Percentiles rank a stretch among this genome's conserved stretches.
These are phyloP conservation scores for Periconia macrospinosa DNA, from an alignment of 2,329 filamentous ascomycete species.

Conservation along the genomic window DNA sequence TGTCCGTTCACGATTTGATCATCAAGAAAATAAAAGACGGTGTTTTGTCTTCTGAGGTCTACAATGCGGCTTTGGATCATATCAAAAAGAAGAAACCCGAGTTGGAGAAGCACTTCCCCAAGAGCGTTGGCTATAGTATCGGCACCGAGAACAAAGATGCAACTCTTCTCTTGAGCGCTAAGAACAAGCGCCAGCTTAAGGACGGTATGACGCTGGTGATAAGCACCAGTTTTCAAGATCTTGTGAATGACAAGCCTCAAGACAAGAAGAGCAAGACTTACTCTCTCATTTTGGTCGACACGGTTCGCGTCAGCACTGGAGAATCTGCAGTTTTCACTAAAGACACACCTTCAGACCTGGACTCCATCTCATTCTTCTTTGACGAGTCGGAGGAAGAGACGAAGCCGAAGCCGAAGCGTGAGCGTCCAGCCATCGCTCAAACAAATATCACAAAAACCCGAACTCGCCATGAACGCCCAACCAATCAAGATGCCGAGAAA, in stretches of 20 bases:
- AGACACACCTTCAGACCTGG: conserved; percentile 86
- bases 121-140: conserved; percentile 88
- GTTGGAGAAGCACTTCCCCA: conserved; percentile 90
- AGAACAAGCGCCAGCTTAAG: conserved; percentile 80
- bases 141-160: conserved; percentile 88
- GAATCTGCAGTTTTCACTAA: conserved; percentile 90
- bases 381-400: conserved; percentile 88
- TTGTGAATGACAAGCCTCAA: conserved; percentile 83
- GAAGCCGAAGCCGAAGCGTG: conserved; percentile 86
- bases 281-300: conserved; percentile 88
- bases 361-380: conserved; percentile 97
- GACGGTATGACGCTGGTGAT: conserved; percentile 97
- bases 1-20: conserved; percentile 82
- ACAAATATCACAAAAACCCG: conserved; percentile 96
- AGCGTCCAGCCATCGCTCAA: conserved; percentile 83
- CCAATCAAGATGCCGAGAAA: conserved; percentile 84
- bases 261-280: conserved; percentile 90
- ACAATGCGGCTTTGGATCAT: conserved; percentile 78
- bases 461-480: conserved; percentile 84
- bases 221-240: conserved; percentile 85
- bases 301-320: conserved; percentile 78
- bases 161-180: conserved; percentile 81
- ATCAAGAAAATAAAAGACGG: conserved; percentile 91
- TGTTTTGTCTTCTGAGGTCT: conserved; percentile 83
- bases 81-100: conserved; percentile 92